Percentiles rank a stretch among this genome's conserved stretches.
phyloP scores from a whole-genome alignment of 768 basidiomycete genomes.

The Tubosaeta brunneosetosa region DNA sequence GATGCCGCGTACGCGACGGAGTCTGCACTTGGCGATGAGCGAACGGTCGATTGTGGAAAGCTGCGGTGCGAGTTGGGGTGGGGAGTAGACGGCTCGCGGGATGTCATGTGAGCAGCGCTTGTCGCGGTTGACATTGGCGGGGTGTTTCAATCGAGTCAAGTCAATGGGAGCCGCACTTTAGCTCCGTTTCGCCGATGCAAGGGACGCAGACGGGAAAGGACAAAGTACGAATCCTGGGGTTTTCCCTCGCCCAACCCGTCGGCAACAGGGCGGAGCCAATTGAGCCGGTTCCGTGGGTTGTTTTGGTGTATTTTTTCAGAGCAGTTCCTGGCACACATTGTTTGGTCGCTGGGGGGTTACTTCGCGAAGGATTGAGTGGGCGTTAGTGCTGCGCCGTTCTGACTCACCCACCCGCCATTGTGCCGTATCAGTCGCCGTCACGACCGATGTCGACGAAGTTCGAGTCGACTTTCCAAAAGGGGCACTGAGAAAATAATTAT shows the following conservation, averaged over 20 bases:
- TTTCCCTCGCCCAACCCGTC: background rate
- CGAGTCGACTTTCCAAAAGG: background rate
- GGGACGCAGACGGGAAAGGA: conserved; percentile 6
- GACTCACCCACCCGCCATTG: conserved; percentile 8
- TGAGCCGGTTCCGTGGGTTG: conserved; percentile 27
- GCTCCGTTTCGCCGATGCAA: conserved; percentile 20
- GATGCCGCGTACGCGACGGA: conserved; percentile 40
- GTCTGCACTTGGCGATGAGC: conserved; percentile 42
- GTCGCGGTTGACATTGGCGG: too few species aligned
- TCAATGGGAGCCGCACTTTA: conserved; percentile 5
- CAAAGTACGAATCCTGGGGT: conserved; percentile 15
- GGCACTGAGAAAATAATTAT: conserved; percentile 3
- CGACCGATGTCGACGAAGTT: background rate
- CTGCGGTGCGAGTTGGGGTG: conserved; percentile 43
- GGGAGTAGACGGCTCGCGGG: background rate
- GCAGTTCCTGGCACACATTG: conserved; percentile 17
- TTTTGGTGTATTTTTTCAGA: conserved; percentile 9
- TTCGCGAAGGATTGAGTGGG: conserved; percentile 15
- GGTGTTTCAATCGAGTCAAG: background rate
- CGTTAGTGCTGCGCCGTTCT: conserved; percentile 24
- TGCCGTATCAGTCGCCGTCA: conserved; percentile 8
- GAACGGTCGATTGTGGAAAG: conserved; percentile 53
- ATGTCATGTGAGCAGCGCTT: background rate
- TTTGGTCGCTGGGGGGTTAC: background rate
- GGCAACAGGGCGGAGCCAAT: background rate